phyloP scores from a whole-genome alignment of 441 rosid species.

The Aleurites moluccanus region DNA sequence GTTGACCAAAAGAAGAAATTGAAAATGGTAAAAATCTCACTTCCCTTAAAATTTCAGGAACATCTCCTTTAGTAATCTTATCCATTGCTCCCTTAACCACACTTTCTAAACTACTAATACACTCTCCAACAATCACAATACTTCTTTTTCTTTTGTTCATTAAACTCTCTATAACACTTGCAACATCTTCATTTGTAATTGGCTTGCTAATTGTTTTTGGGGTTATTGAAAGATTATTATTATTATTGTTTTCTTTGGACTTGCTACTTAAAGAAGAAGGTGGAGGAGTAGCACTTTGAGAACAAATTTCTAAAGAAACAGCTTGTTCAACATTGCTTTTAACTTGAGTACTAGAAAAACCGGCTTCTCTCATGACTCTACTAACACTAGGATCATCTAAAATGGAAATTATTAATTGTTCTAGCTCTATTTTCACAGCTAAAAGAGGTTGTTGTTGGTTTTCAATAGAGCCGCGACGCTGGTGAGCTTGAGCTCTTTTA shows the following conservation, averaged over 20 bases:
- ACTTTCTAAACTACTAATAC: slow-evolving; percentile 38
- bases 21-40: slow-evolving; percentile 52
- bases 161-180: slow-evolving; percentile 45
- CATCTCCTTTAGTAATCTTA: slow-evolving; percentile 50
- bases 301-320: slow-evolving; percentile 50
- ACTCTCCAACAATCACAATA: slow-evolving; percentile 57
- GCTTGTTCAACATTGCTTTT: slow-evolving; percentile 63
- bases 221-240: no score
- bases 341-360: slow-evolving; percentile 70
- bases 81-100: slow-evolving; percentile 49
- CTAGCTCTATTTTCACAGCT: slow-evolving; percentile 61
- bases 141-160: slow-evolving; percentile 38
- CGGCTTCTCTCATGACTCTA: slow-evolving; percentile 83
- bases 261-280: slow-evolving; percentile 32
- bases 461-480: slow-evolving; percentile 70
- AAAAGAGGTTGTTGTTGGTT: slow-evolving; percentile 72
- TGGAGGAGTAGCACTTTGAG: slow-evolving; percentile 27
- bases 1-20: slow-evolving; percentile 37
- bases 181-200: slow-evolving; percentile 42
- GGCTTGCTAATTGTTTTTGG: slow-evolving; percentile 22
- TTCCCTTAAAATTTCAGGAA: slow-evolving; percentile 54
- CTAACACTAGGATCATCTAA: slow-evolving; percentile 78
- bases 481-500: slow-evolving; percentile 82
- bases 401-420: slow-evolving; percentile 62
- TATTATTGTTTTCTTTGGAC: slow-evolving; percentile 36